Evolutionary conservation across 1,284 basidiomycete genomes (phyloP).

Genomic region (Leccinum subrobustum): DNA sequence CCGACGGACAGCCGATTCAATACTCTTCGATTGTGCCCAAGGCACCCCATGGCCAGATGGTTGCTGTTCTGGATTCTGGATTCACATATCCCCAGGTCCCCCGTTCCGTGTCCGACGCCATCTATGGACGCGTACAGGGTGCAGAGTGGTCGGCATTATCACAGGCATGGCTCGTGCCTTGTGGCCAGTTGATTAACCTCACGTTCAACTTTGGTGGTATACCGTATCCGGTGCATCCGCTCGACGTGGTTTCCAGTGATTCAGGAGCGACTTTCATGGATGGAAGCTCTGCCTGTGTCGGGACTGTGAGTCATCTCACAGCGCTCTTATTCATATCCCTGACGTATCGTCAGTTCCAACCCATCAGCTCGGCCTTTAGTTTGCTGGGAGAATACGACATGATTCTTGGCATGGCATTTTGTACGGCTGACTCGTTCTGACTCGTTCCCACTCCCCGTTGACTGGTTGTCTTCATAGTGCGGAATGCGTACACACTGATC

Average conservation of each 20-base stretch:
- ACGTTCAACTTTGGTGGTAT: slow-evolving; percentile 68
- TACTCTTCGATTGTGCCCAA: slow-evolving; percentile 66
- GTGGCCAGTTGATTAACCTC: slow-evolving; percentile 67
- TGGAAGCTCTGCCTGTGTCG: slow-evolving; percentile 65
- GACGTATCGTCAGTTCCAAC: slow-evolving; percentile 59
- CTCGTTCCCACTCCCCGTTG: slow-evolving; percentile 2
- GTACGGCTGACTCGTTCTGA: slow-evolving; percentile 41
- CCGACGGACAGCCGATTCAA: slow-evolving; percentile 63
- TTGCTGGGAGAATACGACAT: slow-evolving; percentile 74
- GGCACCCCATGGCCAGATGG: slow-evolving; percentile 57
- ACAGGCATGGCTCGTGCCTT: slow-evolving; percentile 72
- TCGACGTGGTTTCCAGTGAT: slow-evolving; percentile 69
- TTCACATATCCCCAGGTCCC: slow-evolving; percentile 72
- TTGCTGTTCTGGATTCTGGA: slow-evolving; percentile 76
- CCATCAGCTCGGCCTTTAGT: slow-evolving; percentile 77
- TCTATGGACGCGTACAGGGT: slow-evolving; percentile 76
- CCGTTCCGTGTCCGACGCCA: slow-evolving; percentile 70
- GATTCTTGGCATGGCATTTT: slow-evolving; percentile 78
- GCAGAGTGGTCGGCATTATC: slow-evolving; percentile 60
- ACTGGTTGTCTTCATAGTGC: slow-evolving; percentile 45
- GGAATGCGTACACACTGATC: slow-evolving; percentile 62
- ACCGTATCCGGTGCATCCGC: slow-evolving; percentile 68
- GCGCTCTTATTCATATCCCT: background rate
- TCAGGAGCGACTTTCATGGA: slow-evolving; percentile 51
- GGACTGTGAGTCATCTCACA: slow-evolving; percentile 50